These are phyloP conservation scores for Leccinum imitatum DNA, from an alignment of 768 basidiomycete genomes.

Conservation along the genomic window DNA sequence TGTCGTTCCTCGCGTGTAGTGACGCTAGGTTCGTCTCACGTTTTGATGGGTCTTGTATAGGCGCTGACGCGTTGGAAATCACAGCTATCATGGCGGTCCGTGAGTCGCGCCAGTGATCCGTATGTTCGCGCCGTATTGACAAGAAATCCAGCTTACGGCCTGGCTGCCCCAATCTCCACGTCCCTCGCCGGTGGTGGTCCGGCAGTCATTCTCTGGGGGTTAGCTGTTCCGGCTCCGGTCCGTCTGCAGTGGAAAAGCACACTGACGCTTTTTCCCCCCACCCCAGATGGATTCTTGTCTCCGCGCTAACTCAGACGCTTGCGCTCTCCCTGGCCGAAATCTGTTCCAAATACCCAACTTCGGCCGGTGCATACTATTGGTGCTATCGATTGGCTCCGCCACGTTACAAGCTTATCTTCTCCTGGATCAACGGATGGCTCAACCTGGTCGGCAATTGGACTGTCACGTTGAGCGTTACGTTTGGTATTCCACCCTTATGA, in stretches of 20 bases:
- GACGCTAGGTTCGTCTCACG: constrained; percentile 42
- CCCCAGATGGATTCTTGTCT: constrained; percentile 51
- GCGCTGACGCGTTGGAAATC: constrained; percentile 3
- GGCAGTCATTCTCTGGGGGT: constrained; percentile 61
- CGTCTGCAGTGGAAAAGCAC: not conserved
- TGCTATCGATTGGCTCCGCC: constrained; percentile 59
- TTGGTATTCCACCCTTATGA: constrained; percentile 34
- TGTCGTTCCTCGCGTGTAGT: constrained; percentile 30
- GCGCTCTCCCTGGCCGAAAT: constrained; percentile 59
- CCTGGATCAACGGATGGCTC: constrained; percentile 71
- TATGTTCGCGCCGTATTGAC: constrained; percentile 2
- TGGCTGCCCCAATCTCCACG: constrained; percentile 57
- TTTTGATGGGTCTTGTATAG: not conserved
- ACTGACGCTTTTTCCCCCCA: not conserved
- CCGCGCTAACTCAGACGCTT: constrained; percentile 45
- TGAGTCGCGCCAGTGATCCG: constrained; percentile 33
- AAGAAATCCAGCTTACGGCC: constrained; percentile 46
- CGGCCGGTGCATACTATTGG: constrained; percentile 68
- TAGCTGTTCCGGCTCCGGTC: constrained; percentile 1
- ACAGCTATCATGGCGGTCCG: constrained; percentile 63
- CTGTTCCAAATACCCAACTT: constrained; percentile 59
- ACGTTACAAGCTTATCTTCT: constrained; percentile 47
- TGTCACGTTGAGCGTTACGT: constrained; percentile 62
- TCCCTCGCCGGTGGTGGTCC: constrained; percentile 55
- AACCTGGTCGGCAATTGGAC: constrained; percentile 71